Evolutionary conservation across 2,329 filamentous ascomycete genomes (phyloP), one percentile per base, ranked within the genome.

Genomic region (Fusarium sublunatum): DNA sequence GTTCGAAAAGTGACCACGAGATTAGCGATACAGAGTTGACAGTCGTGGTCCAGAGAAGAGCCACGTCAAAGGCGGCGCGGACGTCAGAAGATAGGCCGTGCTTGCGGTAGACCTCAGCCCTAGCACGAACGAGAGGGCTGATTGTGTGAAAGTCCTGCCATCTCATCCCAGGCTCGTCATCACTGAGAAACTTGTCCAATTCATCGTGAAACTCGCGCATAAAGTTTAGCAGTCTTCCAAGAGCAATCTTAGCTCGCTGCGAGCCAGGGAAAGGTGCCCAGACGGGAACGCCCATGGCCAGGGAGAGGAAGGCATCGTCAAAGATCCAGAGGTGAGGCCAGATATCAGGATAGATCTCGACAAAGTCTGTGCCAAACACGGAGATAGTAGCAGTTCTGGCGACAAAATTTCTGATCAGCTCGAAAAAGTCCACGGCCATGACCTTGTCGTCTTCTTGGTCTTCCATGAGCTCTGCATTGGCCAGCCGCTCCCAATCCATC

Each of bases 1-100:
- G 68, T 45, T 81, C 76, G 48, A 76, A 75, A 1, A 82, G 63
- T 62, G 80, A 72, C 79, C 80, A 82, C 6, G 73, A 72, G 4
- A 75, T 69, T 28, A 79, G 68, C 2, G 73, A 71, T 29, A 78
- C 74, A 2, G 77, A 72, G 51, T 78, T 78, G 24, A 75, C 72
- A 45, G 77, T 78, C 28, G 78, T 68, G 22, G 69, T 74, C 79
- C 73, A 82, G 13, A 74, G 71, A 46, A 76, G 68, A 4, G 63
- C 74, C 10, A 79, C 55, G 26, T 79, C 77, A 41, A 67, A 70
- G 2, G 72, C 65, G 4, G 77, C 75, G 3, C 77, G 72, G 3
- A 72, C 72, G 10, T 73, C 62, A 2, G 74, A 58, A 2, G 75
- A 67, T 6, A 79, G 35, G 1, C 67, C 65, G 19, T 73, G 65